phyloP scores from a whole-genome alignment of 202 grass and related monocot genomes.

The Setaria viridis region DNA sequence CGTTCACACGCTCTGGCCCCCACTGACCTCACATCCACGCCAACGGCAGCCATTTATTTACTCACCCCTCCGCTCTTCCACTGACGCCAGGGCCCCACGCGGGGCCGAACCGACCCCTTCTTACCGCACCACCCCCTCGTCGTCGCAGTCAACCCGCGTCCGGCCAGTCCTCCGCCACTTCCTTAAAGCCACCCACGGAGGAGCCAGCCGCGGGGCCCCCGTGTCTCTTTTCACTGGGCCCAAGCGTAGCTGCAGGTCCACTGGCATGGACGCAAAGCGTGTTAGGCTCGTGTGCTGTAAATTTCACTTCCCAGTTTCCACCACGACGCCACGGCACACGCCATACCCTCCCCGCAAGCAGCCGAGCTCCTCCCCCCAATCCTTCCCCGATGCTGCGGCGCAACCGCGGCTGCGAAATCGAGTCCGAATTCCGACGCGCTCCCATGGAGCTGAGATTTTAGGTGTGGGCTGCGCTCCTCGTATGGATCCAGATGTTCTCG shows the following conservation, averaged over 20 bases:
- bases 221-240: not conserved
- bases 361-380: conserved; percentile 39
- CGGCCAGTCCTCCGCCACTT: not conserved
- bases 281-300: not conserved
- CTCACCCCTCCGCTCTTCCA: not conserved
- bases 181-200: not conserved
- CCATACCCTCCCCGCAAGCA: conserved; percentile 39
- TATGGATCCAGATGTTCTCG: conserved; percentile 68
- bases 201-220: fast-evolving
- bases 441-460: conserved; percentile 49
- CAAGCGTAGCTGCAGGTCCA: fast-evolving
- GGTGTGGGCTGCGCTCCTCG: not conserved
- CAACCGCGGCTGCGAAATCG: conserved; percentile 20
- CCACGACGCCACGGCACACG: conserved; percentile 39
- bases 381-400: conserved; percentile 49
- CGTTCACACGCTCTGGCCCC: conserved; percentile 35
- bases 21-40: conserved; percentile 47
- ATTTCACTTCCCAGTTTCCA: not conserved
- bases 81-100: not conserved
- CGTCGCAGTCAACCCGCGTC: conserved; percentile 62
- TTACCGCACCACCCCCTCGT: conserved; percentile 31
- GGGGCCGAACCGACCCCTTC: conserved; percentile 5
- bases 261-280: not conserved
- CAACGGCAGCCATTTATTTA: conserved; percentile 43
- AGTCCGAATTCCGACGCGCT: conserved; percentile 2